These are phyloP conservation scores for Pythium apleroticum DNA, from an alignment of 352 stramenopile species.

Conservation along the genomic window DNA sequence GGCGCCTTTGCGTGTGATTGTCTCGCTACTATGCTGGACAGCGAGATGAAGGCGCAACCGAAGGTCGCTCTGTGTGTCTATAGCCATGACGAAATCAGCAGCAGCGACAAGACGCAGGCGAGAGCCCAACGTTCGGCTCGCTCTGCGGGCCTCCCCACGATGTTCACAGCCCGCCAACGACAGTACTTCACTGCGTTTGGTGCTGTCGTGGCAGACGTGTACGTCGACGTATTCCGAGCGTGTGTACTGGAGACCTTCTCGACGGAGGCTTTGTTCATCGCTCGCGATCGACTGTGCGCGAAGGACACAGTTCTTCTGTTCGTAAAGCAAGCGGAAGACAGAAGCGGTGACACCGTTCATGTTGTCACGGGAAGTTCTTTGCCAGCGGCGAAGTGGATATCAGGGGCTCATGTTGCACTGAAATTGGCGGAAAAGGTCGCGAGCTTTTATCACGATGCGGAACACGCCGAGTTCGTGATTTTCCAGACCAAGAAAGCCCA, in stretches of 20 bases:
- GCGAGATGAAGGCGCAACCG: slow-evolving; percentile 12
- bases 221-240: slow-evolving; percentile 48
- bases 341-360: background rate
- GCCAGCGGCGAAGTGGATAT: slow-evolving; percentile 30
- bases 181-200: slow-evolving; percentile 60
- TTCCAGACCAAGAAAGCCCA: slow-evolving; percentile 23
- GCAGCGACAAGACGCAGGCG: background rate
- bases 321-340: slow-evolving; percentile 13
- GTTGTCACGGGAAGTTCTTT: slow-evolving; percentile 8
- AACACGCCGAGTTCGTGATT: slow-evolving; percentile 12
- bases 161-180: slow-evolving; percentile 49
- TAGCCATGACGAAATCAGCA: slow-evolving; percentile 40
- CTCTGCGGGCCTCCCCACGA: background rate
- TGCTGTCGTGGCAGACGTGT: slow-evolving; percentile 49
- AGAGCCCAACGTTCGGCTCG: background rate
- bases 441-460: slow-evolving; percentile 32
- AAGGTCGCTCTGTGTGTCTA: slow-evolving; percentile 59
- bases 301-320: slow-evolving; percentile 47
- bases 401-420: slow-evolving; percentile 16
- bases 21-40: slow-evolving; percentile 66
- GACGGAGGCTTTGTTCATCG: slow-evolving; percentile 40
- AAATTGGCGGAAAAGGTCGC: slow-evolving; percentile 36
- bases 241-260: slow-evolving; percentile 55
- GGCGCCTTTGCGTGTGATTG: slow-evolving; percentile 53
- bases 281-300: slow-evolving; percentile 43